Base-by-base conservation (phyloP, 1,139 yeast genomes). In the Hemisphaericaspora lyxosophila region DNA sequence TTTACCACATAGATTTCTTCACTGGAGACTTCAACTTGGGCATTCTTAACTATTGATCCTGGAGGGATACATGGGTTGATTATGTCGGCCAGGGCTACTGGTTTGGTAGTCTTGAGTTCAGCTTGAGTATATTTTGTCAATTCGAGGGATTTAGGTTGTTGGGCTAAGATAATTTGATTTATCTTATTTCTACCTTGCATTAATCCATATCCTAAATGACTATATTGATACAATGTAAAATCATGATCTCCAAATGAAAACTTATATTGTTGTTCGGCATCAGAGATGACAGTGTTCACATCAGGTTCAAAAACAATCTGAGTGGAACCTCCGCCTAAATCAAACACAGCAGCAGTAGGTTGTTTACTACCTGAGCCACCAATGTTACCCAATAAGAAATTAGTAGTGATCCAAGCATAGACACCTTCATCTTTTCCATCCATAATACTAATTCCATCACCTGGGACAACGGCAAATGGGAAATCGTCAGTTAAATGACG, bases 351-450 rank as follows among this genome's bases (percentile, higher is more conserved):
- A 36, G 96, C 96, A 9, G 98, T 92, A 23, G 92, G 86, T 22
- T 66, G 61, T 62, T 80, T 80, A 34, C 78, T 83, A 2, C 23
- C 17, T 15, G 78, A 63, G 19, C 81, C 67, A 19, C 97, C 97
- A 58, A 92, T 88, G 64, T 90, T 90, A 30, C 97, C 97, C 50
- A 92, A 75, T 47, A 92, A 70, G 60, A 82, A 92, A 68, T 92
- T 92, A 38, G 97, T 83, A 26, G 98, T 92, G 59, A 92, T 85
- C 99, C 99, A 92, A 1, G 98, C 98, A 55, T 80, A 92, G n/a
- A 92, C 97, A 59, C 98, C 99, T 68, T 92, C 98, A 53, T 90
- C 96, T 45, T 80, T 83, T 50, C 98, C 98, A 42, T 86, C 92
- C 97, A 92, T 90, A 53, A 92, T 85, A 8, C 90, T 75, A 42